Evolutionary conservation across 495 filamentous ascomycete species (phyloP).

Genomic region (Penicillium flavigenum): DNA sequence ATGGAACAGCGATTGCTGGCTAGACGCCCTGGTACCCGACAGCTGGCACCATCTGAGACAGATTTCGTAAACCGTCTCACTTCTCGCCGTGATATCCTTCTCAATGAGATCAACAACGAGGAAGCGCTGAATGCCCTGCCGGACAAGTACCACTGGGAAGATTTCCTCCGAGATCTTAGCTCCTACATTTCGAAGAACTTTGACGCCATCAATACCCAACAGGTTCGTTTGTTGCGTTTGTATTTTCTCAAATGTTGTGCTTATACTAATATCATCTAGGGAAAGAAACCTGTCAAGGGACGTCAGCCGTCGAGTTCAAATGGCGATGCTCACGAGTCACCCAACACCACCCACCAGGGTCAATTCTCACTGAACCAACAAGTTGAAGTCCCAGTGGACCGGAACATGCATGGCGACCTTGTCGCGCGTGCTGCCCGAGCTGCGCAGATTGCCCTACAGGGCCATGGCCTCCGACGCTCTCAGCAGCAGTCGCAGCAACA

Average conservation of each 20-base stretch:
- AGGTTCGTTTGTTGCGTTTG: constrained; percentile 35
- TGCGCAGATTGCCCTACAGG: constrained; percentile 55
- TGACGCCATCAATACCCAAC: constrained; percentile 56
- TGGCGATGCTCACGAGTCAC: constrained; percentile 41
- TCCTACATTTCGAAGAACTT: constrained; percentile 75
- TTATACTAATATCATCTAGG: constrained; percentile 32
- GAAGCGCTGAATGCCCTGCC: constrained; percentile 62
- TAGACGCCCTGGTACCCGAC: constrained; percentile 62
- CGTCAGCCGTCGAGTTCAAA: constrained; percentile 44
- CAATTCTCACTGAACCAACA: constrained; percentile 47
- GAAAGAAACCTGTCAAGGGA: constrained; percentile 45
- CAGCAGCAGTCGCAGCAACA: constrained; percentile 43
- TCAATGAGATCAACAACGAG: constrained; percentile 59
- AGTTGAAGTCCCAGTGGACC: constrained; percentile 43
- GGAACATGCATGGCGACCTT: constrained; percentile 52
- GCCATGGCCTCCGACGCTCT: constrained; percentile 43
- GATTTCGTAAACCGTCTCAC: constrained; percentile 66
- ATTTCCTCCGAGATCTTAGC: constrained; percentile 72
- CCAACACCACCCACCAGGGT: constrained; percentile 43
- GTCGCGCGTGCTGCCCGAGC: constrained; percentile 54
- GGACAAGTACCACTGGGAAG: constrained; percentile 77
- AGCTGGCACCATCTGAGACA: constrained; percentile 68
- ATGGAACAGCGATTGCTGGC: constrained; percentile 63
- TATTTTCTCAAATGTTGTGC: not conserved
- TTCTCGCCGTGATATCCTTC: constrained; percentile 65